These are phyloP conservation scores for Sambucus nigra DNA, from an alignment of 129 eudicot species.

Conservation along the genomic window DNA sequence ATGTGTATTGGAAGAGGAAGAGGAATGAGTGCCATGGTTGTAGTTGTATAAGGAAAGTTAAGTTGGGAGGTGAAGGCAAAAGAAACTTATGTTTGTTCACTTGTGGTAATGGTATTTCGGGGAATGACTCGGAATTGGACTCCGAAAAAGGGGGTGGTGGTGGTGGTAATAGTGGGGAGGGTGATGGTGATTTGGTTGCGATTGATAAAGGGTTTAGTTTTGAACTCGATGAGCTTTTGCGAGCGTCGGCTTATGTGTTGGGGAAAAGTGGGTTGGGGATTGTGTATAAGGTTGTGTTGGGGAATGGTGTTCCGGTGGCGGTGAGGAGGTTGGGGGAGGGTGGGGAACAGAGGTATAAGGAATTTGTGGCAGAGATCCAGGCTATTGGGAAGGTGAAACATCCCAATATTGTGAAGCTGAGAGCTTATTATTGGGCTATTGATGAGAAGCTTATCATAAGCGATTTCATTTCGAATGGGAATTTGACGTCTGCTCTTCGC, in stretches of 20 bases:
- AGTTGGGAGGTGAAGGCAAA: conserved; percentile 58
- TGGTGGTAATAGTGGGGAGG: conserved; percentile 24
- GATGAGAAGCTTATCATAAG: conserved; percentile 94
- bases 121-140: conserved; percentile 56
- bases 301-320: conserved; percentile 91
- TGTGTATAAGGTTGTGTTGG: conserved; percentile 93
- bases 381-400: conserved; percentile 80
- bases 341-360: conserved; percentile 88
- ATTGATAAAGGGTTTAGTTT: conserved; percentile 80
- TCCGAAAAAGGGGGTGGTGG: conserved; percentile 53
- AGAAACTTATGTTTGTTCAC: conserved; percentile 39
- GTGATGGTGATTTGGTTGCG: conserved; percentile 77
- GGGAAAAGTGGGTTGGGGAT: conserved; percentile 96
- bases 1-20: conserved; percentile 79
- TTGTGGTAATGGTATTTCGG: conserved; percentile 36
- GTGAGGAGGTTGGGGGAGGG: conserved; percentile 96
- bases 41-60: conserved; percentile 69
- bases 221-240: conserved; percentile 79
- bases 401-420: conserved; percentile 85
- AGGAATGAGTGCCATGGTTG: conserved; percentile 66
- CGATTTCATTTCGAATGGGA: conserved; percentile 92
- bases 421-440: conserved; percentile 99
- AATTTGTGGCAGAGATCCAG: conserved; percentile 85
- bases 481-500: conserved; percentile 67
- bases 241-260: conserved; percentile 94